Conservation (phyloP, 306 rosid genomes). For the Begonia peltatifolia region DNA sequence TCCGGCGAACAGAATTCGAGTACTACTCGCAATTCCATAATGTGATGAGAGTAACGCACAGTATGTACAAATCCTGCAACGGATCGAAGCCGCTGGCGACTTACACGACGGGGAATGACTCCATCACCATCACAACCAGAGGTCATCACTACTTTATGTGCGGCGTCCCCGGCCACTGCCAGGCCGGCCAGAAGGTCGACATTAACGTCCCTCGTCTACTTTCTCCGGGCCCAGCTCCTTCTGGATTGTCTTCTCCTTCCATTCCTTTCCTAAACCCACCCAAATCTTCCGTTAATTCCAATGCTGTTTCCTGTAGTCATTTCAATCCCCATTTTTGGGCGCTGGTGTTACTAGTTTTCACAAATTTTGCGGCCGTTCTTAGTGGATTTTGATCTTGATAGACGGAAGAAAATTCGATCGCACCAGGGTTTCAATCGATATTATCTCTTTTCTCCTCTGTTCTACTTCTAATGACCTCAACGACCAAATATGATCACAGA, state of each 20-base stretch:
- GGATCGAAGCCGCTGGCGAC: slow-evolving; percentile 48
- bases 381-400: too few relatives aligned
- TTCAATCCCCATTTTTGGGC: background rate
- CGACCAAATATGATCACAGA: too few relatives aligned
- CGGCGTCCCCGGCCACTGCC: slow-evolving; percentile 87
- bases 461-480: too few relatives aligned
- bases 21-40: slow-evolving; percentile 65
- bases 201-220: slow-evolving; percentile 22
- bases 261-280: slow-evolving; percentile 13
- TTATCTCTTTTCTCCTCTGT: too few relatives aligned
- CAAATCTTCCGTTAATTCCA: background rate
- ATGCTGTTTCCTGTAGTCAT: background rate
- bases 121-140: slow-evolving; percentile 30
- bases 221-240: slow-evolving; percentile 15
- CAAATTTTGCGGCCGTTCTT: too few relatives aligned
- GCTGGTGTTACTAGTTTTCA: too few relatives aligned
- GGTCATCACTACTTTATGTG: slow-evolving; percentile 84
- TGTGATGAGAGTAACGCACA: slow-evolving; percentile 69
- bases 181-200: slow-evolving; percentile 14
- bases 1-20: slow-evolving; percentile 29
- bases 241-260: slow-evolving; percentile 16
- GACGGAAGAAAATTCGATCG: too few relatives aligned
- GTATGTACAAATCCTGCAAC: slow-evolving; percentile 67
- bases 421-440: too few relatives aligned
- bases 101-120: slow-evolving; percentile 61